Percentiles rank a stretch among this genome's conserved stretches.
Conservation (phyloP, 2,329 filamentous ascomycete genomes). For the Alternaria triticina region DNA sequence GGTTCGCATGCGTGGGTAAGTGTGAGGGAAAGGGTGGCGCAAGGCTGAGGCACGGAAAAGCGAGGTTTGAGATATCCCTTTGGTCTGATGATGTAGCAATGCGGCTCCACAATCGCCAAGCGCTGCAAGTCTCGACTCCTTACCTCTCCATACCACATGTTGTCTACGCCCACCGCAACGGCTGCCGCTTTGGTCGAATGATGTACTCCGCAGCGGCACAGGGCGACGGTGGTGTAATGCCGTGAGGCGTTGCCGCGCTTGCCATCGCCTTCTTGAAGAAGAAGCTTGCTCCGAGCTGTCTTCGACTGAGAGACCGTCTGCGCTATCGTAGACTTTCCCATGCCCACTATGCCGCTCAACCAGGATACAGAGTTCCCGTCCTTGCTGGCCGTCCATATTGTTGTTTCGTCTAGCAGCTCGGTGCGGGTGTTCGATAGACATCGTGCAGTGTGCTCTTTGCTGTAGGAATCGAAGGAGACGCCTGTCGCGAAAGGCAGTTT, state of each 20-base stretch:
- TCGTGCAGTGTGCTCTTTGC: slow-evolving; percentile 18
- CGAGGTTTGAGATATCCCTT: neutral
- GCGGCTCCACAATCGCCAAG: neutral
- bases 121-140: neutral
- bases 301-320: slow-evolving; percentile 24
- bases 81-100: neutral
- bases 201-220: neutral
- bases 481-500: neutral
- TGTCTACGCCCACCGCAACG: neutral
- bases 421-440: slow-evolving; percentile 36
- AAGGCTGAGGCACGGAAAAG: neutral
- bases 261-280: slow-evolving; percentile 20
- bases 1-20: neutral
- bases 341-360: slow-evolving; percentile 30
- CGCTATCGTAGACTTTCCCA: slow-evolving; percentile 16
- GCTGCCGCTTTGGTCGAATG: neutral
- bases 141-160: neutral
- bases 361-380: slow-evolving; percentile 36
- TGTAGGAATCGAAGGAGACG: neutral
- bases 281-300: slow-evolving; percentile 16
- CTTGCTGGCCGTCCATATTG: slow-evolving; percentile 21
- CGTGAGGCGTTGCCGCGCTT: slow-evolving; percentile 15
- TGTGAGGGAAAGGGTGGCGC: neutral
- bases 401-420: slow-evolving; percentile 29
- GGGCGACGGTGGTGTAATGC: slow-evolving; percentile 16